Evolutionary conservation across 1,139 yeast species (phyloP).

Genomic region (Yamadazyma oceani): DNA sequence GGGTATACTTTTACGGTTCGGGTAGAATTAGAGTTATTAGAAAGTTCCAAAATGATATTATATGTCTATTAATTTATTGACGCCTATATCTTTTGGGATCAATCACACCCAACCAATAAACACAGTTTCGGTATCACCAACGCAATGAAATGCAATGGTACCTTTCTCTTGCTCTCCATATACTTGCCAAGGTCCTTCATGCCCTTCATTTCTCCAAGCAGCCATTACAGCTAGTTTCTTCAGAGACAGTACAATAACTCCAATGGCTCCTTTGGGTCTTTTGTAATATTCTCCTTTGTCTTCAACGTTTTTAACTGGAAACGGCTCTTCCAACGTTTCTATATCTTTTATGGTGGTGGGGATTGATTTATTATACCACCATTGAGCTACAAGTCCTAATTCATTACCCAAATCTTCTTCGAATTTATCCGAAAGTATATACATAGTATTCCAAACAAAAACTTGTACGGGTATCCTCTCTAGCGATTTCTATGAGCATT

Average conservation of each 20-base stretch:
- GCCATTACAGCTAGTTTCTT: conserved; percentile 11
- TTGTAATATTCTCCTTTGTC: conserved; percentile 18
- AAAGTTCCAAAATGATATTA: too few species aligned
- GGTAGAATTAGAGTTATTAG: too few species aligned
- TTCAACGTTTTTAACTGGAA: conserved; percentile 13
- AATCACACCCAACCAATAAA: conserved; percentile 14
- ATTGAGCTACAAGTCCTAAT: conserved; percentile 9
- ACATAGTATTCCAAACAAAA: too few species aligned
- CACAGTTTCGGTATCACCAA: conserved; percentile 16
- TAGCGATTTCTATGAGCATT: too few species aligned
- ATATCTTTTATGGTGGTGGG: conserved; percentile 8
- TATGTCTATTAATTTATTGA: too few species aligned
- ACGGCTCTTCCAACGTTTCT: conserved; percentile 5
- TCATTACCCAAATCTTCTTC: conserved; percentile 2
- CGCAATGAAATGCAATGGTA: conserved; percentile 13
- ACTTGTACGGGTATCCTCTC: too few species aligned
- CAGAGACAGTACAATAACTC: conserved; percentile 12
- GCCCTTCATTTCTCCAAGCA: conserved; percentile 14
- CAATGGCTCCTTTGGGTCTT: conserved; percentile 14
- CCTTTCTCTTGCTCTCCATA: conserved; percentile 17
- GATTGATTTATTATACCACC: conserved; percentile 8
- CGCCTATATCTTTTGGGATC: neutral
- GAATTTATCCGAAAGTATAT: too few species aligned
- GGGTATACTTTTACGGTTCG: too few species aligned
- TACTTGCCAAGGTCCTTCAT: conserved; percentile 18